phyloP scores from a whole-genome alignment of 805 yeast genomes.

The Torulaspora microellipsoides region DNA sequence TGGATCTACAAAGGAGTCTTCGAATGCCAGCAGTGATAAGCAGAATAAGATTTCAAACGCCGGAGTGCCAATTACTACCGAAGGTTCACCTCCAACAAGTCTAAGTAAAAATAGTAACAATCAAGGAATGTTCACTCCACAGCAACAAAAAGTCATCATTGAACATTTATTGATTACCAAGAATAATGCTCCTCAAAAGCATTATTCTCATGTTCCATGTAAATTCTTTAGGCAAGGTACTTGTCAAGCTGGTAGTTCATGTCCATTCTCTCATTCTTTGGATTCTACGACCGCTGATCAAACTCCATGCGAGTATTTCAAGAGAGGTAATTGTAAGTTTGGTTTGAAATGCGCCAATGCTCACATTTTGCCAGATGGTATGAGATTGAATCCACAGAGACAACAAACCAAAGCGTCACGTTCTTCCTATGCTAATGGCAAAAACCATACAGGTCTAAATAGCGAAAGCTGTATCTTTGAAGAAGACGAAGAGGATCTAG shows the following conservation, averaged over 20 bases:
- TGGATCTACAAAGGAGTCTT: neutral
- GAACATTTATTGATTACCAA: slow-evolving; percentile 30
- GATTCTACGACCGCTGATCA: slow-evolving; percentile 46
- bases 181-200: slow-evolving; percentile 21
- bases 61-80: slow-evolving; percentile 1
- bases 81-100: neutral
- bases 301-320: slow-evolving; percentile 78
- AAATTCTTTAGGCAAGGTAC: slow-evolving; percentile 88
- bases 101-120: neutral
- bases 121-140: slow-evolving; percentile 17
- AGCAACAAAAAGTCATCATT: slow-evolving; percentile 26
- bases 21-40: neutral
- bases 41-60: neutral
- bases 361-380: slow-evolving; percentile 84
- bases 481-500: slow-evolving; percentile 6
- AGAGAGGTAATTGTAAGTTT: slow-evolving; percentile 94
- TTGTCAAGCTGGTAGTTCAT: slow-evolving; percentile 89
- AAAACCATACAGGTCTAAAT: neutral
- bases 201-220: slow-evolving; percentile 83
- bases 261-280: slow-evolving; percentile 84
- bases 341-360: slow-evolving; percentile 94
- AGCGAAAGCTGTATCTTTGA: slow-evolving; percentile 21
- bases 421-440: too few species aligned
- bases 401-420: too few species aligned
- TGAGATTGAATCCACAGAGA: slow-evolving; percentile 55